Base-by-base conservation (phyloP, 169 alveolate genomes). In the Babesia bigemina region DNA sequence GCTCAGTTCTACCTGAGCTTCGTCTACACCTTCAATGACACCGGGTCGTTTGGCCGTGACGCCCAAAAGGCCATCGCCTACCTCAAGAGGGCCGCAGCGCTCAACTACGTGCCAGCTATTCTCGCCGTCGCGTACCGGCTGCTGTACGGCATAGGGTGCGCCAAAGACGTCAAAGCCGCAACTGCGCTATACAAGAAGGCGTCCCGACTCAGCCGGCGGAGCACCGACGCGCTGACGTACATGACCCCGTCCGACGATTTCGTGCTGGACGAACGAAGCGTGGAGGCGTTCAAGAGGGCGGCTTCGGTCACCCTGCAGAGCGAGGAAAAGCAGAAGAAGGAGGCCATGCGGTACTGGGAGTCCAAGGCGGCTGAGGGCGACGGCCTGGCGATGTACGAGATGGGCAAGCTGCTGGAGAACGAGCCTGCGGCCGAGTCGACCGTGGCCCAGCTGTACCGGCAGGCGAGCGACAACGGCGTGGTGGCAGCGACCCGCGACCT, bases 401-500 rank as follows among this genome's bases (percentile, higher is more conserved):
- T 58, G 63, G 62, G 70, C 11, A 73, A 83, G 71, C 65, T 74
- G 21, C 1, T 50, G 60, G 90, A 83, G 47, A 56, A 58, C 55
- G 69, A 74, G 50, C 61, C 71, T 33, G 74, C 47, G 3, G 63
- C 67, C 2, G 58, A 50, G 14, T 59, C 42, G n/a, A 42, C 57
- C 4, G 86, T 50, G 0, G 85, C 72, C 16, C 24, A 66, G 14
- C 39, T 74, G 19, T 50, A 57, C 22, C 17, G 63, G 45, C n/a
- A 33, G 14, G 83, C 81, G 13, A 75, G 77, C 47, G 60, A 75
- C 10, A 36, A 65, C 69, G 75, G 79, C 77, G 56, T 74, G 4
- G 82, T 67, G 39, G 60, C 85, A 10, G 84, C 84, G 22, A 53
- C 67, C 2, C 4, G 76, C 1, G 90, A 83, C 49, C 44, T 83